Percentiles rank a stretch among this genome's conserved stretches.
phyloP scores from a whole-genome alignment of 139 green algal species.

The Haematococcus lacustris region DNA sequence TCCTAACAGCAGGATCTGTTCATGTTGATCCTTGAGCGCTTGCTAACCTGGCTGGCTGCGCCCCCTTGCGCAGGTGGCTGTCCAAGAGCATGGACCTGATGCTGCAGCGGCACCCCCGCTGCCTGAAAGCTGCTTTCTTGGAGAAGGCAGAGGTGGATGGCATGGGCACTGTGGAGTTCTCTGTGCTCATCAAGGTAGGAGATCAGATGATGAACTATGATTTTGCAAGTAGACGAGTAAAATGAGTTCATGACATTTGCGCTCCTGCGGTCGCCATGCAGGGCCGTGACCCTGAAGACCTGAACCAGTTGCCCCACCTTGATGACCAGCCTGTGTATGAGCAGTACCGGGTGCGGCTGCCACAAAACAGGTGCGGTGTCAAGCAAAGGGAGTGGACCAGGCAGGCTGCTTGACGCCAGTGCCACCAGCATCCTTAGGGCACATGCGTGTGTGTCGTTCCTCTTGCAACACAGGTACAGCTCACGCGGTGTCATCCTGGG shows the following conservation, averaged over 20 bases:
- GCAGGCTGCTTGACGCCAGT: too few relatives aligned
- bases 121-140: conserved; percentile 34
- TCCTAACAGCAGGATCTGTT: too few relatives aligned
- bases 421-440: too few relatives aligned
- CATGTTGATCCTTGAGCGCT: too few relatives aligned
- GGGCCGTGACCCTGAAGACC: conserved; percentile 20
- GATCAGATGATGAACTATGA: too few relatives aligned
- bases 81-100: conserved; percentile 31
- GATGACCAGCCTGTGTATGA: conserved; percentile 25
- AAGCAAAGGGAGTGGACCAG: too few relatives aligned
- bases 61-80: conserved; percentile 20
- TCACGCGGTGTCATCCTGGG: conserved; percentile 57
- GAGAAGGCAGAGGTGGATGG: conserved; percentile 22
- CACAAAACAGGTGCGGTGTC: conserved; percentile 23
- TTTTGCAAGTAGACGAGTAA: too few relatives aligned
- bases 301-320: conserved; percentile 9
- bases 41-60: too few relatives aligned
- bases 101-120: conserved; percentile 45
- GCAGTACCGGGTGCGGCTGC: conserved; percentile 28
- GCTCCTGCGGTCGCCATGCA: not conserved
- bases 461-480: conserved; percentile 10
- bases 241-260: not conserved
- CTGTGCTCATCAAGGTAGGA: conserved; percentile 22
- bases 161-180: conserved; percentile 22
- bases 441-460: not conserved